A percentile compares a stretch with the other conserved stretches of the same genome.
phyloP scores from a whole-genome alignment of 768 basidiomycete species.

The Auricularia sp. region DNA sequence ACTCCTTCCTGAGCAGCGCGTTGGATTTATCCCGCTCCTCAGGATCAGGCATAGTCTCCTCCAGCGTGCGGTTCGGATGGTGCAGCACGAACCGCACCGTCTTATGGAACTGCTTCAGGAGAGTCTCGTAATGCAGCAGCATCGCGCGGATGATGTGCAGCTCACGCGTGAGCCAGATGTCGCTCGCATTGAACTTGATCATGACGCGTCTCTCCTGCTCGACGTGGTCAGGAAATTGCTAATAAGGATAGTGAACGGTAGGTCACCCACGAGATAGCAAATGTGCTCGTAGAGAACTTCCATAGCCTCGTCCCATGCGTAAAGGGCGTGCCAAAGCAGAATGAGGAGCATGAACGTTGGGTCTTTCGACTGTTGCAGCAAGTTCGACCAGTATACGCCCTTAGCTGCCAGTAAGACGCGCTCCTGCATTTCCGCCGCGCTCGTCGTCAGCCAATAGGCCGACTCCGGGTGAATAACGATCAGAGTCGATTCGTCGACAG shows the following conservation, averaged over 20 bases:
- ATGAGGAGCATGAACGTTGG: constrained; percentile 47
- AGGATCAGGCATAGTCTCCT: constrained; percentile 12
- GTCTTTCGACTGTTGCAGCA: constrained; percentile 28
- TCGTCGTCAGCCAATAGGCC: constrained; percentile 1
- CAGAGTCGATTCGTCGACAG: constrained; percentile 5
- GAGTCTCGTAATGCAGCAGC: constrained; percentile 43
- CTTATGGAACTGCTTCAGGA: constrained; percentile 45
- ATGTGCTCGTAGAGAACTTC: constrained; percentile 44
- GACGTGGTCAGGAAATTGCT: background rate
- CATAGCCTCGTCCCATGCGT: constrained; percentile 53
- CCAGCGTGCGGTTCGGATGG: constrained; percentile 41
- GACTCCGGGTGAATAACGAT: constrained; percentile 22
- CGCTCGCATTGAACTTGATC: constrained; percentile 19
- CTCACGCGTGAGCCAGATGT: constrained; percentile 38
- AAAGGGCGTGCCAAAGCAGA: constrained; percentile 48
- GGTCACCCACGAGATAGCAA: constrained; percentile 34
- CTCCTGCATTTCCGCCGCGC: constrained; percentile 4
- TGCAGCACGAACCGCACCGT: constrained; percentile 39
- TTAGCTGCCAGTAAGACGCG: constrained; percentile 11
- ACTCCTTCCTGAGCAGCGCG: constrained; percentile 6
- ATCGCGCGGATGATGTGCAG: constrained; percentile 50
- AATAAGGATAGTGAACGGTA: background rate
- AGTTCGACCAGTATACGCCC: constrained; percentile 31
- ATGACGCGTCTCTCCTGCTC: constrained; percentile 38
- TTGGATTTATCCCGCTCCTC: background rate